These are phyloP conservation scores for Claviceps maximensis DNA, from an alignment of 2,329 filamentous ascomycete genomes.

Conservation along the genomic window DNA sequence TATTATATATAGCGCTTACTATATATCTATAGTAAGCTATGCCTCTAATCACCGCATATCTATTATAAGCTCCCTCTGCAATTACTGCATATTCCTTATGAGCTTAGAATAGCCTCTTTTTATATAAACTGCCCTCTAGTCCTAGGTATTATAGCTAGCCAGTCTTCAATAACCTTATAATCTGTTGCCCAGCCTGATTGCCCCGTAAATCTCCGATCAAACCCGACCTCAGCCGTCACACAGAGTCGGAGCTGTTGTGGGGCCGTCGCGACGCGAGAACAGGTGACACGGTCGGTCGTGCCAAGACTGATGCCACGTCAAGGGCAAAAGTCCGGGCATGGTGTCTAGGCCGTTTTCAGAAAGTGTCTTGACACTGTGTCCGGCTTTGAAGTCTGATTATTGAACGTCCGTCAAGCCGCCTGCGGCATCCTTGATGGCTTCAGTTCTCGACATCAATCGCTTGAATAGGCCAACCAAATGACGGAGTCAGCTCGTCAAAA, in stretches of 20 bases:
- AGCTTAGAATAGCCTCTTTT: too few species aligned
- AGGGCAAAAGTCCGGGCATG: background rate
- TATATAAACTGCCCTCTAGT: too few species aligned
- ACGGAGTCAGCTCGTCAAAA: constrained; percentile 12
- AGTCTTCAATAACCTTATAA: too few species aligned
- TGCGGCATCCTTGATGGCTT: background rate
- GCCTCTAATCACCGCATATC: too few species aligned
- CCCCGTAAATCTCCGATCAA: too few species aligned
- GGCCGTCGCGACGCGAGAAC: constrained; percentile 8
- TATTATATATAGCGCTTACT: too few species aligned
- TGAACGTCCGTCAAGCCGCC: background rate
- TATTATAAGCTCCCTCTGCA: too few species aligned
- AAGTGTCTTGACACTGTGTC: background rate
- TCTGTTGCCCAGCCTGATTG: too few species aligned
- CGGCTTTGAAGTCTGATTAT: background rate
- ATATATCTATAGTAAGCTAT: too few species aligned
- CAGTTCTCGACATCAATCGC: background rate
- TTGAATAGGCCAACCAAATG: constrained; percentile 10
- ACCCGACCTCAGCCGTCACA: too few species aligned
- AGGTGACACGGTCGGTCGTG: constrained; percentile 14
- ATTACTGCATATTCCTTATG: too few species aligned
- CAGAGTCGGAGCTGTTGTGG: background rate
- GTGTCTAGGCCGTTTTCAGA: background rate
- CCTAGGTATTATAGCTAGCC: too few species aligned
- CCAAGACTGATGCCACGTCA: background rate